Conservation (phyloP, 257 asterid genomes). For the Oldenlandia corymbosa region DNA sequence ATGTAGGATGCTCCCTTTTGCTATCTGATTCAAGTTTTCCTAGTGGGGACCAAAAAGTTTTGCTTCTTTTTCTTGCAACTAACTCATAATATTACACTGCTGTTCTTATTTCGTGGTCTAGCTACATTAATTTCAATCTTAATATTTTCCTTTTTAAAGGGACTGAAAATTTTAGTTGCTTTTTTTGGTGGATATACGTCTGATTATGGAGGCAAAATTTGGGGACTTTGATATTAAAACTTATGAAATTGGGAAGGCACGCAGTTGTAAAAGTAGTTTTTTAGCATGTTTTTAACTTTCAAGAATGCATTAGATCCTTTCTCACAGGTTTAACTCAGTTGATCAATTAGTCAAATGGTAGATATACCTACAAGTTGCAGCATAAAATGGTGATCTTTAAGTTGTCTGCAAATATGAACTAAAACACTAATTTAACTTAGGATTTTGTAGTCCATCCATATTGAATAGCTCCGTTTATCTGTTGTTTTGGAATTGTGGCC, state of each 20-base stretch:
- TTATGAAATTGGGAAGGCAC: background rate
- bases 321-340: too few species aligned
- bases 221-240: background rate
- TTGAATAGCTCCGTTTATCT: too few species aligned
- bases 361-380: background rate
- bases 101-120: too few species aligned
- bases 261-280: too few species aligned
- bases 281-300: background rate
- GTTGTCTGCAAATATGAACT: background rate
- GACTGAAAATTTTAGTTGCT: background rate
- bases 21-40: background rate
- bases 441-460: too few species aligned
- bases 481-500: background rate
- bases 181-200: background rate
- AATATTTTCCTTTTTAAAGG: background rate
- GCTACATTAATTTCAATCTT: background rate
- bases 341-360: too few species aligned
- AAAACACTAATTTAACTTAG: too few species aligned
- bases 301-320: background rate
- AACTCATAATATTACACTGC: too few species aligned
- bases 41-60: background rate
- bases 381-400: too few species aligned
- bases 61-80: background rate
- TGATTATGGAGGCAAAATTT: background rate
- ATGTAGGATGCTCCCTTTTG: background rate